These are phyloP conservation scores for Xylaria venustula DNA, from an alignment of 495 filamentous ascomycete species.

Conservation along the genomic window DNA sequence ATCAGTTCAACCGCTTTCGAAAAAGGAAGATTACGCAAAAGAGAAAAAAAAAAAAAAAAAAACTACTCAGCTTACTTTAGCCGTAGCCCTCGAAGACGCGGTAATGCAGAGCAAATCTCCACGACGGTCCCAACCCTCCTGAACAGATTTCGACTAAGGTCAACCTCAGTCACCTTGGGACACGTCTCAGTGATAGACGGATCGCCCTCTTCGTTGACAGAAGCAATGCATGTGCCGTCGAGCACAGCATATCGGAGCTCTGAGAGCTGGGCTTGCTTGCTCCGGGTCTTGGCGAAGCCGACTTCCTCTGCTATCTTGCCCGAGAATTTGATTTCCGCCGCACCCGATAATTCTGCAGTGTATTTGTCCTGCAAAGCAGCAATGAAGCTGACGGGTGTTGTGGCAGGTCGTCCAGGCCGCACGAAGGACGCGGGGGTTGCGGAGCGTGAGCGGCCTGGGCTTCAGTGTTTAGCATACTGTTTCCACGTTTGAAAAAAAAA, in stretches of 20 bases:
- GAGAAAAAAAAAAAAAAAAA: constrained; percentile 13
- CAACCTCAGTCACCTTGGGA: constrained; percentile 73
- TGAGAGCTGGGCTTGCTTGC: constrained; percentile 70
- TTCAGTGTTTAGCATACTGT: constrained; percentile 2
- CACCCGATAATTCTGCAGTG: constrained; percentile 51
- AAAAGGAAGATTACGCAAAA: too few species aligned
- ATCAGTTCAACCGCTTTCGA: constrained; percentile 3
- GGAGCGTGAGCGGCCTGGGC: constrained; percentile 62
- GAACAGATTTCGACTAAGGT: constrained; percentile 83
- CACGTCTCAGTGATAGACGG: constrained; percentile 48
- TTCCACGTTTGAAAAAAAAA: not conserved
- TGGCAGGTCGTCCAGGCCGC: constrained; percentile 67
- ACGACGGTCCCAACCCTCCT: constrained; percentile 62
- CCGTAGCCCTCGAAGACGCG: constrained; percentile 60
- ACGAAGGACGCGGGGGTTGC: constrained; percentile 81
- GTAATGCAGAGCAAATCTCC: constrained; percentile 66
- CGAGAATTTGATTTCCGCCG: constrained; percentile 64
- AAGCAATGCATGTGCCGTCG: constrained; percentile 65
- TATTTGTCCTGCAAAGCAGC: constrained; percentile 84
- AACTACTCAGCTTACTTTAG: constrained; percentile 58
- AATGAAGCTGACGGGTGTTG: constrained; percentile 68
- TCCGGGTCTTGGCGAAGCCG: constrained; percentile 89
- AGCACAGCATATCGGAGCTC: constrained; percentile 80
- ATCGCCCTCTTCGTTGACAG: constrained; percentile 31
- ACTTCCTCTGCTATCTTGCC: constrained; percentile 90